A percentile compares a stretch with the other conserved stretches of the same genome.
phyloP scores from a whole-genome alignment of 164 flowering plant genomes.

The Stephania japonica region DNA sequence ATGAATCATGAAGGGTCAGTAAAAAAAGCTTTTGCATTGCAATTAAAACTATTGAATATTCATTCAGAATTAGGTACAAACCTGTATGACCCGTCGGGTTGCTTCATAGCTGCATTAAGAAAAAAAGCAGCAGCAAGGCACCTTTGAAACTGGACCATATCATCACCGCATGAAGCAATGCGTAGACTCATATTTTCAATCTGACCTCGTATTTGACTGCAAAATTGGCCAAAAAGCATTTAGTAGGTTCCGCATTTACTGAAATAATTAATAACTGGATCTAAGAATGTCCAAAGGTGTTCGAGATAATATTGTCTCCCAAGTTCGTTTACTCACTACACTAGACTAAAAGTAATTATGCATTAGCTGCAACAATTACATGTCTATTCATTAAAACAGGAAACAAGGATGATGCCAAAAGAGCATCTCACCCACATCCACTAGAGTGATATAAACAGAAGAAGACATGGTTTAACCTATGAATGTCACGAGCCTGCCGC shows the following conservation, averaged over 20 bases:
- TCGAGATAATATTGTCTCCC: not conserved
- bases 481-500: slow-evolving; percentile 82
- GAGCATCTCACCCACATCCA: not conserved
- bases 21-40: not conserved
- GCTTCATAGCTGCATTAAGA: slow-evolving; percentile 76
- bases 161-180: slow-evolving; percentile 82
- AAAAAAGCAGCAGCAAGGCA: slow-evolving; percentile 95
- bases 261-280: not conserved
- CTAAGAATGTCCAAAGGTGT: not conserved
- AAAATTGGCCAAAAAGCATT: slow-evolving; percentile 9
- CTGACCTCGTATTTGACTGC: slow-evolving; percentile 75
- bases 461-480: slow-evolving; percentile 42
- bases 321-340: not conserved
- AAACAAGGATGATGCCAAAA: too few relatives aligned
- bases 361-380: not conserved
- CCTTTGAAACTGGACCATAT: slow-evolving; percentile 67
- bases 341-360: not conserved
- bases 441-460: not conserved
- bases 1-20: not conserved
- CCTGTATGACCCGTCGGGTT: slow-evolving; percentile 90
- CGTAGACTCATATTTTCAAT: slow-evolving; percentile 74
- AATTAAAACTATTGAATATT: not conserved
- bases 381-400: not conserved
- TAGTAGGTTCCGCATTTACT: not conserved
- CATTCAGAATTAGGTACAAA: slow-evolving; percentile 13